Evolutionary conservation across 1,284 basidiomycete genomes (phyloP), one percentile per base, ranked within the genome.

Genomic region (Heterobasidion occidentale): DNA sequence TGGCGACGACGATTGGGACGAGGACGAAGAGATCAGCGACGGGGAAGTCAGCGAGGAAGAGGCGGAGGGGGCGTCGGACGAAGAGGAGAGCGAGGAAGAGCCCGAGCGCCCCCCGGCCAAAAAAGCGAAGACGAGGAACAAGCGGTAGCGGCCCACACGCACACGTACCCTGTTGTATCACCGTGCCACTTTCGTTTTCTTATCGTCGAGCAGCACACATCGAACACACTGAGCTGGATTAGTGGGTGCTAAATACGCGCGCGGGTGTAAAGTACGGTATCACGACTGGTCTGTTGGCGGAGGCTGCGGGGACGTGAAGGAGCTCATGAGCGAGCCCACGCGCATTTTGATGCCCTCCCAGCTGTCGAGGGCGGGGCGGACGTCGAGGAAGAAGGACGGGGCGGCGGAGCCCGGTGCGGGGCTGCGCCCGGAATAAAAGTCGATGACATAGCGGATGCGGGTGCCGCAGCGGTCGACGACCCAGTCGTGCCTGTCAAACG

Each of bases 401-500:
- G 77, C 77, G 55, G 71, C 71, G 11, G 74, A 68, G 33, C 71
- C 62, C 5, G 74, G 64, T 36, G 68, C 70, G 49, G 74, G 70
- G 35, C 75, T 73, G 57, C 81, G 84, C n/a, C 97, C 96, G 0
- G 93, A 90, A 76, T 99, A 99, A 70, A 98, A 99, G 72, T 99
- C 96, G 63, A 99, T 98, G 57, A 99, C 86, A 74, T 99, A 99
- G 60, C 96, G 86, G 66, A 95, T 78, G 55, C 84, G 85, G 2
- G 81, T 83, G 2, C 94, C 94, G 65, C 92, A 94, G 35, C 97
- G 85, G 70, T 98, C 94, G 47, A 99, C 85, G 47, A 93, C 74
- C 97, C 96, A 99, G 71, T 99, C 96, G 63, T 99, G 96, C 56
- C 97, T 80, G 71, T 99, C 97, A 69, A 99, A 99, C 0, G 96